Base-by-base conservation (phyloP, 352 stramenopile species). In the Phytophthora foliorum region DNA sequence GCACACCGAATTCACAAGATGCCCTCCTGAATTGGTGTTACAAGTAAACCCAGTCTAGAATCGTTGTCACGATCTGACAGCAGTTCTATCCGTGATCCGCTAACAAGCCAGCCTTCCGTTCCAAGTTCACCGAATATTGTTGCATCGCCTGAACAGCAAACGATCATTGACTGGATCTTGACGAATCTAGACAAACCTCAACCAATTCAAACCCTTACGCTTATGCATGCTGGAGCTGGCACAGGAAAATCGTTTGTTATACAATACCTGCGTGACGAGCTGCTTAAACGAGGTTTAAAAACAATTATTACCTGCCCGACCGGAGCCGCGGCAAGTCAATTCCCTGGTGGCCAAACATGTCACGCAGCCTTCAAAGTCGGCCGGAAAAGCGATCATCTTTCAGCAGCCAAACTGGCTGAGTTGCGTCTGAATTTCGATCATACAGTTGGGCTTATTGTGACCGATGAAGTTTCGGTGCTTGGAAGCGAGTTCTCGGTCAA, bases 221-320 rank as follows among this genome's bases (percentile, higher is more conserved):
- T 52, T 42, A 52, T 60, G 39, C 53, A 60, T 41, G 53, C 38
- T n/a, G 53, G 25, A n/a, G 16, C 53, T 8, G 53, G 53, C 17
- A 51, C 22, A 6, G 53, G 53, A 42, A 51, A 50, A 42, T 51
- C 38, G 7, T 48, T 48, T 48, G 39, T 48, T 25, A 48, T 48
- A 24, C 39, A 25, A 8, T 2, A 48, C 7, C 39, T 48, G 16
- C 39, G 22, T 24, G 24, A 51, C 8, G 29, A 29, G 25, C 31
- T 52, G 39, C 17, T 25, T 19, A 17, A 51, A 32, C 38, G 38
- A 2, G 39, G 39, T 17, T 1, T 41, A 2, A 39, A 63, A 63
- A 39, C 22, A 6, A 14, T 49, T 1, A 49, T 63, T 39, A 55
- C 42, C n/a, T 63, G 55, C 14, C 44, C 55, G 2, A 38, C 55